These are phyloP conservation scores for Tieghemiomyces parasiticus DNA, from an alignment of 192 early-diverging fungal species.

Conservation along the genomic window DNA sequence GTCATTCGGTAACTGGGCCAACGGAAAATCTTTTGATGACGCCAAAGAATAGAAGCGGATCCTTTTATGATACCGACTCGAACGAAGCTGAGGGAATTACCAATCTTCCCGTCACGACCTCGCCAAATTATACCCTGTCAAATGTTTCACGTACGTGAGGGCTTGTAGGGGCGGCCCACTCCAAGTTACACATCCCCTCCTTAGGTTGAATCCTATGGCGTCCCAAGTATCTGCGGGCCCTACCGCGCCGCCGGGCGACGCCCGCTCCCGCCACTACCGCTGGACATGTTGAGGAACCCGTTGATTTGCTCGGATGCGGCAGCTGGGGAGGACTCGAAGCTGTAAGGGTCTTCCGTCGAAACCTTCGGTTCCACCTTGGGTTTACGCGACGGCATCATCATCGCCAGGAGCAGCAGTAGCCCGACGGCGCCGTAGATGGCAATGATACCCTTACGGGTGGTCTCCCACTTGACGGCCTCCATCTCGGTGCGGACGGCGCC, in stretches of 20 bases:
- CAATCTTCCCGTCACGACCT: too few species aligned
- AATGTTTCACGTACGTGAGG: too few species aligned
- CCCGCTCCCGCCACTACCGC: not conserved
- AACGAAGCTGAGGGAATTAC: too few species aligned
- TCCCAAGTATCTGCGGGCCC: too few species aligned
- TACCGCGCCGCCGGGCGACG: not conserved
- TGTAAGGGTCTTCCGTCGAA: not conserved
- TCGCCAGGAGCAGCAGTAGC: not conserved
- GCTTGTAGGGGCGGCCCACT: too few species aligned
- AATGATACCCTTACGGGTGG: constrained; percentile 54
- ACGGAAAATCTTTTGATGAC: too few species aligned
- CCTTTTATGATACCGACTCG: too few species aligned
- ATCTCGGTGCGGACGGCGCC: constrained; percentile 76
- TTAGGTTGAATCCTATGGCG: too few species aligned
- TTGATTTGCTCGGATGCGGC: not conserved
- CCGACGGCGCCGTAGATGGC: constrained; percentile 9
- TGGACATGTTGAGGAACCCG: not conserved
- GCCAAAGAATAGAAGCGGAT: too few species aligned
- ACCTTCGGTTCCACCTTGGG: not conserved
- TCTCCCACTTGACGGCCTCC: constrained; percentile 77
- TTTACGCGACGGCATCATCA: not conserved
- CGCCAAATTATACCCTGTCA: too few species aligned
- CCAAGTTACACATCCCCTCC: too few species aligned
- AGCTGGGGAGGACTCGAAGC: not conserved
- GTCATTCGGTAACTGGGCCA: too few species aligned